Conservation (phyloP, 805 yeast genomes). For the Zygosaccharomyces lentus region DNA sequence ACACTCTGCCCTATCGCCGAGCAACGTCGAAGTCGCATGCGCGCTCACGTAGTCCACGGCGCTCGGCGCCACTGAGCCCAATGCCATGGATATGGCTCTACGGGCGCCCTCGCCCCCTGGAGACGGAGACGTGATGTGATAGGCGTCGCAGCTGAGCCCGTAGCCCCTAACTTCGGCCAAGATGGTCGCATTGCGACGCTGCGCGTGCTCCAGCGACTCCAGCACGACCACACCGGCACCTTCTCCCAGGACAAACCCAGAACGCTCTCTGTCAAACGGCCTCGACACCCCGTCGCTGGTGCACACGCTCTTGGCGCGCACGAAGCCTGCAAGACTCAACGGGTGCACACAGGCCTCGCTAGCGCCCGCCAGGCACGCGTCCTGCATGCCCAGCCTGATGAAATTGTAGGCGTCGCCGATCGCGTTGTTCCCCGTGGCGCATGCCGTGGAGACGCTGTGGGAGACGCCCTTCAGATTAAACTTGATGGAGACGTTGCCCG, state of each 20-base stretch:
- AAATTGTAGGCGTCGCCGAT: conserved; percentile 90
- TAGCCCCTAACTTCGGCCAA: conserved; percentile 83
- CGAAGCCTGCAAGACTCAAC: conserved; percentile 81
- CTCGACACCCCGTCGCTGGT: conserved; percentile 64
- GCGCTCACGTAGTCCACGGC: conserved; percentile 82
- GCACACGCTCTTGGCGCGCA: conserved; percentile 78
- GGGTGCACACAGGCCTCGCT: conserved; percentile 87
- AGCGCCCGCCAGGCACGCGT: conserved; percentile 92
- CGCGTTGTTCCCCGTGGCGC: conserved; percentile 93
- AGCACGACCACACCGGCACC: conserved; percentile 81
- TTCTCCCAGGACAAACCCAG: conserved; percentile 91
- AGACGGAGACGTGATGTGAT: conserved; percentile 89
- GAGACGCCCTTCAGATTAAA: conserved; percentile 78
- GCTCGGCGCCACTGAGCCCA: conserved; percentile 47
- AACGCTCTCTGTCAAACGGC: conserved; percentile 77
- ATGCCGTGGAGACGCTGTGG: conserved; percentile 88
- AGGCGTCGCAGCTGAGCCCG: conserved; percentile 88
- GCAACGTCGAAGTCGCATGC: conserved; percentile 88
- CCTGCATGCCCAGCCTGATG: conserved; percentile 72
- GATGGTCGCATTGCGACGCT: conserved; percentile 56
- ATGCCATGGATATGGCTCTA: conserved; percentile 76
- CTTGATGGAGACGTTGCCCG: conserved; percentile 81
- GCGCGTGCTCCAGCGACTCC: conserved; percentile 76
- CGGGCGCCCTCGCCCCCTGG: conserved; percentile 80
- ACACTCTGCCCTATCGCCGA: conserved; percentile 89